Evolutionary conservation across 2,329 filamentous ascomycete species (phyloP).

Genomic region (Plenodomus tracheiphilus): DNA sequence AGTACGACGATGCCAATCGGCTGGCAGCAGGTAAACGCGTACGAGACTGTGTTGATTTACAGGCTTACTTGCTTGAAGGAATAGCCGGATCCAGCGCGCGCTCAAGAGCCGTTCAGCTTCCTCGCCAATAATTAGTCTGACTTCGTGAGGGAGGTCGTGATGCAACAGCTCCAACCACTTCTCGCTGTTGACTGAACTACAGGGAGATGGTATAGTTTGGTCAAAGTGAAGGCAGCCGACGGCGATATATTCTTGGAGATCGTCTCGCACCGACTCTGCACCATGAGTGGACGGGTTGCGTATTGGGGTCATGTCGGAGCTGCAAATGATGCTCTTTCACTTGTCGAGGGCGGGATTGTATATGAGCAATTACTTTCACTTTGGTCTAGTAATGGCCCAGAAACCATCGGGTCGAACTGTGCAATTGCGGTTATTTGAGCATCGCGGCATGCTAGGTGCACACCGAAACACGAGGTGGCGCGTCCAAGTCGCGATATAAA

Average conservation of each 20-base stretch:
- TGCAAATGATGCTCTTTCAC: too few species aligned
- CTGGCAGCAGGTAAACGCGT: slow-evolving; percentile 66
- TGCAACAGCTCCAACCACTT: slow-evolving; percentile 33
- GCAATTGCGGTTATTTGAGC: too few species aligned
- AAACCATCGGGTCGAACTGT: too few species aligned
- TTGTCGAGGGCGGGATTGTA: too few species aligned
- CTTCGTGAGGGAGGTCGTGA: slow-evolving; percentile 21
- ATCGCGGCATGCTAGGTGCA: too few species aligned
- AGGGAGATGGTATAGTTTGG: not conserved
- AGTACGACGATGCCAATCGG: slow-evolving; percentile 61
- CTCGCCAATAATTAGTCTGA: slow-evolving; percentile 25
- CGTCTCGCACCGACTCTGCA: not conserved
- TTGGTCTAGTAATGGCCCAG: too few species aligned
- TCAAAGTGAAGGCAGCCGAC: slow-evolving; percentile 40
- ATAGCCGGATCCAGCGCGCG: slow-evolving; percentile 42
- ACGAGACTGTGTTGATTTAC: slow-evolving; percentile 30
- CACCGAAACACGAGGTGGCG: too few species aligned
- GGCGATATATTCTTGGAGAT: slow-evolving; percentile 28
- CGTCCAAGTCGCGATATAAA: too few species aligned
- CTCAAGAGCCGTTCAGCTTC: slow-evolving; percentile 33
- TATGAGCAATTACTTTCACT: too few species aligned
- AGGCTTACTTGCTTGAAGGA: slow-evolving; percentile 13
- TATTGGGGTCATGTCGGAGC: not conserved
- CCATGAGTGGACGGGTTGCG: not conserved
- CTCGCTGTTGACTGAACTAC: not conserved